Base-by-base conservation (phyloP, 2,329 filamentous ascomycete species). In the Lasiodiplodia sp. region DNA sequence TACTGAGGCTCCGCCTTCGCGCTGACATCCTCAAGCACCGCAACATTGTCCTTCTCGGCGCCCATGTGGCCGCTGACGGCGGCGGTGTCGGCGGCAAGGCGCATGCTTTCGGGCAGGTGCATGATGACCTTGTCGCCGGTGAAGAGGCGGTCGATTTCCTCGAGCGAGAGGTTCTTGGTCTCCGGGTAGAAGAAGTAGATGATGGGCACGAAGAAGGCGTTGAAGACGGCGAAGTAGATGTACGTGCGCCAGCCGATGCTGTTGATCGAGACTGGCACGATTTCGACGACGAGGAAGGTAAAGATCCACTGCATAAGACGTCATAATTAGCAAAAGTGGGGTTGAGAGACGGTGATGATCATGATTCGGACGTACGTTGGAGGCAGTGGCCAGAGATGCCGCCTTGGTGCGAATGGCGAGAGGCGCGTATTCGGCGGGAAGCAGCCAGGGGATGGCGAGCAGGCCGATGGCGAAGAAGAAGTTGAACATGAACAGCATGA, bases 91-190 rank as follows among this genome's bases (percentile, higher is more conserved):
- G 70, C 69, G 56, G 68, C 52, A 12, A 65, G 66, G 28, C 55
- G 56, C 69, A 71, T 68, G 68, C 71, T 69, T 7, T 68, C 69
- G 31, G 69, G 68, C 47, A 69, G 58, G 65, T 66, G 71, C 44
- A 53, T 66, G 57, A 67, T 57, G 67, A 70, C 69, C 63, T 66
- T 68, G 53, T 71, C 18, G 66, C 72, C 79, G 72, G 79, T 79
- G 68, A 86, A 86, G 72, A 86, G 78, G 28, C 80, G 77, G 71
- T 86, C 85, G 40, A 87, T 85, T 69, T 87, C 84, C 71, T 87
- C 85, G 0, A 87, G 78, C 1, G 76, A 78, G 10, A 85, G 75
- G 51, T 83, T 82, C 28, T 77, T 79, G 0, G 86, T 88, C 72
- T 88, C 87, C 0, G 86, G 86, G 60, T 85, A 86, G 72, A 84